These are phyloP conservation scores for Waltiozyma sp. DNA, from an alignment of 1,139 yeast genomes.

Conservation along the genomic window DNA sequence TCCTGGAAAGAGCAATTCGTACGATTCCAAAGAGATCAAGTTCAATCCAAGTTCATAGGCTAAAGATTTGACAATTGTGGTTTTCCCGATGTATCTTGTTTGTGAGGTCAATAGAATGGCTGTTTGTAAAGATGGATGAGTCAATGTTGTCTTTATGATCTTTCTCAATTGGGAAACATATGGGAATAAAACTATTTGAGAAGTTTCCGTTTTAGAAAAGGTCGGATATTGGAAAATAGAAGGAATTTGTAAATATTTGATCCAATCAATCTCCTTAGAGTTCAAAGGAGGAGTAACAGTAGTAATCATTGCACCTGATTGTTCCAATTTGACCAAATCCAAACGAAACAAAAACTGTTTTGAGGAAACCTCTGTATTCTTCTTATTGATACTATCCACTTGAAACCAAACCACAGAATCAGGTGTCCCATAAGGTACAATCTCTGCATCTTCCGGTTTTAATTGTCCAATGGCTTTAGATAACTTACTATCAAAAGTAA, in stretches of 20 bases:
- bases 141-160: conserved; percentile 35
- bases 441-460: conserved; percentile 20
- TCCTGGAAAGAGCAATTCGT: conserved; percentile 50
- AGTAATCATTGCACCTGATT: conserved; percentile 26
- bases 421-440: conserved; percentile 47
- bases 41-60: conserved; percentile 57
- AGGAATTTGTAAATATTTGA: conserved; percentile 32
- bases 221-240: conserved; percentile 24
- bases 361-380: conserved; percentile 19
- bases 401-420: conserved; percentile 84
- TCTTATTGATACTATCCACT: conserved; percentile 26
- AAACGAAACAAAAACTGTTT: conserved; percentile 55
- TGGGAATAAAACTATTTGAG: conserved; percentile 23
- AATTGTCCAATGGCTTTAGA: conserved; percentile 38
- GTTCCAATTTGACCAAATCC: conserved; percentile 20
- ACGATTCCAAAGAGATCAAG: conserved; percentile 60
- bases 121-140: conserved; percentile 36
- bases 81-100: conserved; percentile 72
- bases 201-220: conserved; percentile 5
- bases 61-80: conserved; percentile 46
- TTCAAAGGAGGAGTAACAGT: conserved; percentile 21
- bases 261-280: conserved; percentile 33
- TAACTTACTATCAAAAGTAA: conserved; percentile 62
- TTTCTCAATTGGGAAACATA: conserved; percentile 44
- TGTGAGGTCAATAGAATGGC: conserved; percentile 58